Evolutionary conservation across 2,329 filamentous ascomycete genomes (phyloP), one percentile per base, ranked within the genome.

Genomic region (Aspergillus spinulosporus): DNA sequence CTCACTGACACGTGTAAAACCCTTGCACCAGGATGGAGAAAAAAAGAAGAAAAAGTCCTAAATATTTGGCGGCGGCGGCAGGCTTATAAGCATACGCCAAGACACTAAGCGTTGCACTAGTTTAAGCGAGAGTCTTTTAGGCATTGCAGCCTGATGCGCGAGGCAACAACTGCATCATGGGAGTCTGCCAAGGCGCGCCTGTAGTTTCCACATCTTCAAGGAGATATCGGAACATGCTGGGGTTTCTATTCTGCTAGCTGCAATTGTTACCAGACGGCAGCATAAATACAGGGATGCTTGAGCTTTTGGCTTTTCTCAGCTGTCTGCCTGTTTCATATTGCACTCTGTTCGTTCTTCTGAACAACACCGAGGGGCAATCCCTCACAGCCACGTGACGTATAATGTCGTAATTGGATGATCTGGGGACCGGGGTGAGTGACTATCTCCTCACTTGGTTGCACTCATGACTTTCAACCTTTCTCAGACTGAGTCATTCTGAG

Each of bases 1-100:
- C 85, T 91, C 88, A 91, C 86, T 88, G 86, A 84, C 84, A 87
- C 84, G 84, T 86, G 83, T 89, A 88, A 88, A 84, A 86, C 88
- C 86, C 85, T 78, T 87, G 72, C 72, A 74, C 72, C 65, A 73
- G 72, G 72, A 74, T 74, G 66, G 52, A 67, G 62, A 70, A 68
- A 57, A 74, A 74, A 68, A 62, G 66, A 70, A 61, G 67, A 70
- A 72, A 67, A 42, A 62, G 40, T 21, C 36, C 46, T 52, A 66
- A 72, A 62, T 54, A 1, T 0, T n/a, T 5, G 32, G 49, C 28
- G 62, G 39, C 15, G 28, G 39, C 3, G 1, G 3, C 1, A 4
- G 6, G 31, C 28, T 60, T 68, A 72, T 73, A 72, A 59, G 56
- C 0, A 0, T 1, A 2, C 34, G 62, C 60, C 59, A 63, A 66